Percentiles rank a stretch among this genome's conserved stretches.
Conservation (phyloP, 2,329 filamentous ascomycete species). For the Pyricularia sp. region DNA sequence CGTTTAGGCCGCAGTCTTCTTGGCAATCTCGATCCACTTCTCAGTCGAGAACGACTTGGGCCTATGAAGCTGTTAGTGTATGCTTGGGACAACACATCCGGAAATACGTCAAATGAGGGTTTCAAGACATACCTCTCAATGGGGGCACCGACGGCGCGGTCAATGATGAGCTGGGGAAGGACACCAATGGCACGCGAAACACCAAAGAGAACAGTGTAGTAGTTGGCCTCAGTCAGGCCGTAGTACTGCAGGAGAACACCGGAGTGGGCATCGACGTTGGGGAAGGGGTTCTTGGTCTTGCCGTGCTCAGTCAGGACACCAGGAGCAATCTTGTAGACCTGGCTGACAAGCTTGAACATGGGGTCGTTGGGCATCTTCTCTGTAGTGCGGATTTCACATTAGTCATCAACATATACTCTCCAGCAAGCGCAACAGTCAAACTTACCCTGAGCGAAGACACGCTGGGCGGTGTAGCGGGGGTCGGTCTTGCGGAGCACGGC, state of each 20-base stretch:
- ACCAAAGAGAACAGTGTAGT: slow-evolving; percentile 99
- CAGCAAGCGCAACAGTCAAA: slow-evolving; percentile 4
- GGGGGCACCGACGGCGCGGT: slow-evolving; percentile 91
- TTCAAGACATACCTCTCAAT: slow-evolving; percentile 62
- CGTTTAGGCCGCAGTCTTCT: slow-evolving; percentile 63
- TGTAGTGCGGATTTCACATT: slow-evolving; percentile 16
- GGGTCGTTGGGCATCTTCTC: slow-evolving; percentile 91
- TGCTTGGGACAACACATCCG: background rate
- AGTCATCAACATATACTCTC: slow-evolving; percentile 12
- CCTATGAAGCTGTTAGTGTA: slow-evolving; percentile 14
- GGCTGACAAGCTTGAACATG: slow-evolving; percentile 99
- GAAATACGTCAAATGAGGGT: background rate
- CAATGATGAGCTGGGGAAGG: slow-evolving; percentile 98
- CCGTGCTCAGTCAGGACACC: slow-evolving; percentile 97
- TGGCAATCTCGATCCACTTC: slow-evolving; percentile 89
- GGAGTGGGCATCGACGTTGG: slow-evolving; percentile 98
- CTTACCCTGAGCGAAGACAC: slow-evolving; percentile 74
- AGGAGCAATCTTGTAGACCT: slow-evolving; percentile 99
- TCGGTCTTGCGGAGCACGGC: slow-evolving; percentile 99
- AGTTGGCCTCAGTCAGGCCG: slow-evolving; percentile 96
- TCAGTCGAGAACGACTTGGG: slow-evolving; percentile 99
- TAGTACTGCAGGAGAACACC: slow-evolving; percentile 99
- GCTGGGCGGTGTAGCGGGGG: slow-evolving; percentile 96
- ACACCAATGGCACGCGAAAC: slow-evolving; percentile 97
- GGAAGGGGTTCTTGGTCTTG: slow-evolving; percentile 99